phyloP scores from a whole-genome alignment of 2,329 filamentous ascomycete species.

The Colletotrichum sp. region DNA sequence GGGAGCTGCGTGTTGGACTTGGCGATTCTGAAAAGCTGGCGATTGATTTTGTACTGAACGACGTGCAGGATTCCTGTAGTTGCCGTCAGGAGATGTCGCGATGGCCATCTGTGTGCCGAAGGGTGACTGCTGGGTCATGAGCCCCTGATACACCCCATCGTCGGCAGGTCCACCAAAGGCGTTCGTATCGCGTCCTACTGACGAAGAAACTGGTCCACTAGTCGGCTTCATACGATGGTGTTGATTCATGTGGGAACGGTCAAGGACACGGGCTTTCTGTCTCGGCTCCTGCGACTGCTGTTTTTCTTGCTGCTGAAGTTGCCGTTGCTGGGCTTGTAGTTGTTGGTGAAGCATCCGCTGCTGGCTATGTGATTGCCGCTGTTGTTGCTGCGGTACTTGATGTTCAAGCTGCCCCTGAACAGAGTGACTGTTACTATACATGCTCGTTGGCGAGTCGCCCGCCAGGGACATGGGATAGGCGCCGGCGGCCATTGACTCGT shows the following conservation, averaged over 20 bases:
- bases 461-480: neutral
- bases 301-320: slow-evolving; percentile 26
- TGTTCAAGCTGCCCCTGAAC: slow-evolving; percentile 12
- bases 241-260: slow-evolving; percentile 11
- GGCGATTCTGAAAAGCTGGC: neutral
- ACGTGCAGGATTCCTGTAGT: neutral
- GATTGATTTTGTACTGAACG: neutral
- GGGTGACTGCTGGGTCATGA: neutral
- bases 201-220: neutral
- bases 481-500: neutral
- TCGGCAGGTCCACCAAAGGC: neutral
- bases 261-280: neutral
- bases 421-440: neutral
- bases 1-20: neutral
- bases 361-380: neutral
- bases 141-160: neutral
- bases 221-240: slow-evolving; percentile 7
- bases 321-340: neutral
- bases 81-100: neutral
- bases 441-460: neutral
- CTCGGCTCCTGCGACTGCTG: neutral
- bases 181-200: neutral
- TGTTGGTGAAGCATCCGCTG: neutral
- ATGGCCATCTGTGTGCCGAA: neutral
- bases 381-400: slow-evolving; percentile 27